Evolutionary conservation across 1,284 basidiomycete species (phyloP).

Genomic region (Cystobasidium sp.): DNA sequence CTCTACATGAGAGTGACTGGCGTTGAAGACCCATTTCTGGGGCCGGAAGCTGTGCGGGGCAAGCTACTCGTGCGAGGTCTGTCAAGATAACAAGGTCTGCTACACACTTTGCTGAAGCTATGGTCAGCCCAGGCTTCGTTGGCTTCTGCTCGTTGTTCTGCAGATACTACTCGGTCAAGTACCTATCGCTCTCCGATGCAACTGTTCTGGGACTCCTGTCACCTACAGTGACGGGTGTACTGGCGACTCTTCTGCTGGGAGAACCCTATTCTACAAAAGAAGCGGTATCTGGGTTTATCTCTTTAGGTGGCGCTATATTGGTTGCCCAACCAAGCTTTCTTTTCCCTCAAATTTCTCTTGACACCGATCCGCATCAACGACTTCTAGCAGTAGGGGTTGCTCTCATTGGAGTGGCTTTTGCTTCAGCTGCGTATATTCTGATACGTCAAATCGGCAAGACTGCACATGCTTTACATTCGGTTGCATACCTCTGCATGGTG

Average conservation of each 20-base stretch:
- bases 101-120: neutral
- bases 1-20: slow-evolving; percentile 12
- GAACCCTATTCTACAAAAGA: slow-evolving; percentile 55
- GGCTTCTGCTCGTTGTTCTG: slow-evolving; percentile 54
- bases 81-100: neutral
- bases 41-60: slow-evolving; percentile 48
- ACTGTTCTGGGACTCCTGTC: slow-evolving; percentile 56
- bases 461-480: slow-evolving; percentile 52
- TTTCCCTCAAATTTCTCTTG: slow-evolving; percentile 44
- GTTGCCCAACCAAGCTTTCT: slow-evolving; percentile 54
- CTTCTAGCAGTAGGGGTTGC: slow-evolving; percentile 49
- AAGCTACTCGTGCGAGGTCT: slow-evolving; percentile 48
- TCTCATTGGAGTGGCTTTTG: slow-evolving; percentile 54
- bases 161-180: slow-evolving; percentile 53
- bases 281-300: slow-evolving; percentile 53
- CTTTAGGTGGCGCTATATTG: slow-evolving; percentile 54
- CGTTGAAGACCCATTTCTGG: slow-evolving; percentile 45
- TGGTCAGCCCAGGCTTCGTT: slow-evolving; percentile 42
- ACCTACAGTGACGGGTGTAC: slow-evolving; percentile 54
- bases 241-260: slow-evolving; percentile 53
- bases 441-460: slow-evolving; percentile 56
- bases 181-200: slow-evolving; percentile 55
- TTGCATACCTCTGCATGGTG: slow-evolving; percentile 50
- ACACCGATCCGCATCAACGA: slow-evolving; percentile 33
- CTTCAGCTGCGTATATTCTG: slow-evolving; percentile 54